Conservation (phyloP, 495 filamentous ascomycete species). For the Penicillium malachiteum region DNA sequence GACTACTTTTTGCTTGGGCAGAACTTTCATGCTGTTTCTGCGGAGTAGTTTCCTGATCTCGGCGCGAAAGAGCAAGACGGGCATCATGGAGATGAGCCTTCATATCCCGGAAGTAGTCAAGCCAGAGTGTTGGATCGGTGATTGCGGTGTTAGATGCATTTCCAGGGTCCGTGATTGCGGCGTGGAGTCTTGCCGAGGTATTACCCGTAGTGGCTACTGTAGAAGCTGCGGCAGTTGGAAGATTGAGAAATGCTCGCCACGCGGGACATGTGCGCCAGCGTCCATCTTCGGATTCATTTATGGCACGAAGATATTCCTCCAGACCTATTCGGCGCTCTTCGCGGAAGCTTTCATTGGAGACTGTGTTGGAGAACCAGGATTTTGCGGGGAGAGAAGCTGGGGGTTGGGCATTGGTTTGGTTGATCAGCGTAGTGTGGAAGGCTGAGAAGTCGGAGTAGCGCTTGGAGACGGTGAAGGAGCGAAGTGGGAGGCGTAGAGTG, state of each 20-base stretch:
- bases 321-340: constrained; percentile 74
- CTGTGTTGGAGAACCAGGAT: constrained; percentile 81
- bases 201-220: constrained; percentile 36
- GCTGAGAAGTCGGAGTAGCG: constrained; percentile 90
- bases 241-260: constrained; percentile 85
- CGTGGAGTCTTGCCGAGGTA: constrained; percentile 39
- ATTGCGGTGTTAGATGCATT: constrained; percentile 48
- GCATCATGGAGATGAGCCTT: constrained; percentile 83
- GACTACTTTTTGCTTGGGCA: constrained; percentile 74
- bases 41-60: constrained; percentile 70
- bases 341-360: constrained; percentile 71
- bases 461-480: constrained; percentile 83
- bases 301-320: constrained; percentile 77
- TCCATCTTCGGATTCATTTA: constrained; percentile 71
- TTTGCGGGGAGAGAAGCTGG: constrained; percentile 73
- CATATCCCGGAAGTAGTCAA: constrained; percentile 81
- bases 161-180: constrained; percentile 45
- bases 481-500: constrained; percentile 79
- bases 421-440: constrained; percentile 68
- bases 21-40: constrained; percentile 74
- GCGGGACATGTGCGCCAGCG: constrained; percentile 82
- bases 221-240: constrained; percentile 58
- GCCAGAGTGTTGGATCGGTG: constrained; percentile 78
- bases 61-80: constrained; percentile 65
- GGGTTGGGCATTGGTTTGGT: constrained; percentile 59